These are phyloP conservation scores for Spergularia azorica DNA, from an alignment of 179 eudicot genomes.

Conservation along the genomic window DNA sequence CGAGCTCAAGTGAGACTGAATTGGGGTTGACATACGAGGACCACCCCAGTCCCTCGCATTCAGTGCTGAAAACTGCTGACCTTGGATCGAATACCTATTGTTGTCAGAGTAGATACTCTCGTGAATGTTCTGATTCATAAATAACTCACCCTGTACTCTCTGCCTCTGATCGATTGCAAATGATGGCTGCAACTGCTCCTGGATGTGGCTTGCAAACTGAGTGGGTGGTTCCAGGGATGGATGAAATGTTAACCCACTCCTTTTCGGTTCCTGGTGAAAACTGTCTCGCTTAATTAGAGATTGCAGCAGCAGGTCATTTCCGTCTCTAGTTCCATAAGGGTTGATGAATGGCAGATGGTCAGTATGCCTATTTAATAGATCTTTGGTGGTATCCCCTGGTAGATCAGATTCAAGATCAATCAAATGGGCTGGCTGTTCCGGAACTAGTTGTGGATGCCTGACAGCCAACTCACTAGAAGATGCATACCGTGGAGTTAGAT, in stretches of 20 bases:
- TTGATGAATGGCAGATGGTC: conserved; percentile 46
- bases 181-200: conserved; percentile 52
- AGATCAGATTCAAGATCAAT: conserved; percentile 47
- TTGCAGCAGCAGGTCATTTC: conserved; percentile 55
- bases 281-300: conserved; percentile 49
- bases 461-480: conserved; percentile 43
- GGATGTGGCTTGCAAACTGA: conserved; percentile 48
- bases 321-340: conserved; percentile 47
- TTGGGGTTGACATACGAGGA: conserved; percentile 38
- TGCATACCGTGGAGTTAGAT: conserved; percentile 37
- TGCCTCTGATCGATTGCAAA: conserved; percentile 49
- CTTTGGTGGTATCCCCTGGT: conserved; percentile 44
- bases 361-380: conserved; percentile 47
- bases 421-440: conserved; percentile 39
- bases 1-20: conserved; percentile 44
- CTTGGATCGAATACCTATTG: conserved; percentile 42
- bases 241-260: conserved; percentile 42
- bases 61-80: conserved; percentile 48
- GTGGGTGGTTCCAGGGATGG: conserved; percentile 43
- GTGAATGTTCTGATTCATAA: conserved; percentile 51
- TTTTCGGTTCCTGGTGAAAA: conserved; percentile 54
- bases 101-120: conserved; percentile 53
- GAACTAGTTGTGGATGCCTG: conserved; percentile 42
- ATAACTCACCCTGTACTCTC: conserved; percentile 45
- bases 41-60: conserved; percentile 58